Evolutionary conservation across 768 basidiomycete species (phyloP).

Genomic region (Pleurotus djamor): DNA sequence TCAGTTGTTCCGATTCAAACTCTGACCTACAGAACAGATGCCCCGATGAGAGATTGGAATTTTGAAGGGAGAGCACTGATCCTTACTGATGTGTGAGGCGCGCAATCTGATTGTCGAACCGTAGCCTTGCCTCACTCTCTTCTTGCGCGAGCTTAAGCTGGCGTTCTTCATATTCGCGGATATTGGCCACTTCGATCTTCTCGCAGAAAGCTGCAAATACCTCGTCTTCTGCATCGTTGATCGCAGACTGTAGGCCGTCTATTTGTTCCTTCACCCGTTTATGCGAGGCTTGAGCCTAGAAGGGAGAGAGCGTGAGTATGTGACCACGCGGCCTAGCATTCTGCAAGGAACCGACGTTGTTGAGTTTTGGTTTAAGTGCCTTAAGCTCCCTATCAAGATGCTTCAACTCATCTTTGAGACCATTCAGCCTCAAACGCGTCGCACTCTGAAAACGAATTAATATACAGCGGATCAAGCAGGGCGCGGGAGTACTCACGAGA

Average conservation of each 20-base stretch:
- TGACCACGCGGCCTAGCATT: not conserved
- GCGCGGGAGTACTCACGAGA: constrained; percentile 46
- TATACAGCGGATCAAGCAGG: not conserved
- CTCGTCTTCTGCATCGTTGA: constrained; percentile 79
- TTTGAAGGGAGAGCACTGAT: not conserved
- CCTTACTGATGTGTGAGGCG: constrained; percentile 79
- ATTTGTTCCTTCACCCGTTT: constrained; percentile 53
- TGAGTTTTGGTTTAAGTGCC: constrained; percentile 63
- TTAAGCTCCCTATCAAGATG: constrained; percentile 73
- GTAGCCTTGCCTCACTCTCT: constrained; percentile 79
- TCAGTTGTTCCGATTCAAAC: constrained; percentile 80
- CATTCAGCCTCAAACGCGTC: constrained; percentile 70
- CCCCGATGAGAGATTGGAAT: not conserved
- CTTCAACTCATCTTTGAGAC: constrained; percentile 82
- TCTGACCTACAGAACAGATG: constrained; percentile 49
- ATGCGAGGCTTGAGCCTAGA: constrained; percentile 54
- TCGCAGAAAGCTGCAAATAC: constrained; percentile 79
- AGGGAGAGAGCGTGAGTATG: not conserved
- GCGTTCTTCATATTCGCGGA: constrained; percentile 92
- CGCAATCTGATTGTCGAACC: constrained; percentile 84
- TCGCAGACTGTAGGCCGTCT: constrained; percentile 45
- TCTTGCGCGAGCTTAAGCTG: constrained; percentile 88
- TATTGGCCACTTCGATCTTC: constrained; percentile 74
- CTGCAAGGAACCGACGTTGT: constrained; percentile 47
- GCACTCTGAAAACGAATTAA: constrained; percentile 50